Base-by-base conservation (phyloP, 805 yeast species). In the Helenozyma rhizophorensis region DNA sequence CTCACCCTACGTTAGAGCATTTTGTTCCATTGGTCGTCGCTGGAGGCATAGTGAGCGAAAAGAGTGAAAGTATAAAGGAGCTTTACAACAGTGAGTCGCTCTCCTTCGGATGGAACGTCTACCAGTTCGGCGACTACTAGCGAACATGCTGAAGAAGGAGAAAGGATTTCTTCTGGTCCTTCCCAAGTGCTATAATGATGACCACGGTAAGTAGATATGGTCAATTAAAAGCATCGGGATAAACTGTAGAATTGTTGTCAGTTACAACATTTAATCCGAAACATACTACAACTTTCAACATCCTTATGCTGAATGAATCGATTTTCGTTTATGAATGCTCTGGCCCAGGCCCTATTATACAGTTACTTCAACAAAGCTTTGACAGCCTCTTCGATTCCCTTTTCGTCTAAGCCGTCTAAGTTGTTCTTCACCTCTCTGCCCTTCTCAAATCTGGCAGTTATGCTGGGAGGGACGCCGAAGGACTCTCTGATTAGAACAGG, bases 401-500 rank as follows among this genome's bases (percentile, higher is more conserved):
- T 54, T 45, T 65, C 72, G 30, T 61, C 68, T 48, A 74, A 60
- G 6, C 72, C 73, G 18, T 69, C 72, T 43, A 75, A 66, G 36
- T 51, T 65, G 45, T 62, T 71, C 27, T 42, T 46, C 12, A 46
- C 43, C 53, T 45, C 50, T 37, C 47, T 35, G 15, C 51, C 44
- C 39, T 40, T 45, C 22, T 37, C 52, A 41, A 55, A 43, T 45
- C 95, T 76, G 23, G 89, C 84, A 38, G 76, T 82, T 33, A 84
- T 73, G 28, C 79, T 70, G 25, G 95, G 95, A 30, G 80, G 69
- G 34, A 80, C 76, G 30, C 85, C 86, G 40, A 65, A 65, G 21
- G 87, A 75, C 59, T 86, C 95, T 61, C 95, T 78, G 40, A 86
- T 71, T 53, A 86, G 68, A 34, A 86, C 78, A 9, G 94, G 94